A percentile compares a stretch with the other conserved stretches of the same genome.
Conservation (phyloP, 306 rosid genomes). For the Luffa acutangula region DNA sequence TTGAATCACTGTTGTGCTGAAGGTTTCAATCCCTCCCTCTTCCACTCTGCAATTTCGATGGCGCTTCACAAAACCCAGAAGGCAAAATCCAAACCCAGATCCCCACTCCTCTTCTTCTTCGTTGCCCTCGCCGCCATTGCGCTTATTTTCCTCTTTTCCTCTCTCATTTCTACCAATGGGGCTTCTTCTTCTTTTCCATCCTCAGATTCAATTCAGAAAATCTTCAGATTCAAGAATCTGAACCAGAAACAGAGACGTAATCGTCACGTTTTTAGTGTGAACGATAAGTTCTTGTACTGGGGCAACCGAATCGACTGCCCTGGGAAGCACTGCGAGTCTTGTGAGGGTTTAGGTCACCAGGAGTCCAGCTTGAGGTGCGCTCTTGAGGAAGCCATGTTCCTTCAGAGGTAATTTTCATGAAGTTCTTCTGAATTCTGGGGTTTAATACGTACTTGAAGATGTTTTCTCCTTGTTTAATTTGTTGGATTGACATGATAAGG, state of each 20-base stretch:
- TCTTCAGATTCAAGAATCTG: background rate
- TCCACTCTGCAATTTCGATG: slow-evolving; percentile 29
- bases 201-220: slow-evolving; percentile 5
- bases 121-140: slow-evolving; percentile 28
- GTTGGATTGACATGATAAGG: background rate
- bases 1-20: background rate
- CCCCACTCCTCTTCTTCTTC: slow-evolving; percentile 27
- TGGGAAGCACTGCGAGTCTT: slow-evolving; percentile 74
- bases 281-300: slow-evolving; percentile 69
- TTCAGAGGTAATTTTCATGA: slow-evolving; percentile 23
- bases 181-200: slow-evolving; percentile 10
- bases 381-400: slow-evolving; percentile 81
- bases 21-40: background rate
- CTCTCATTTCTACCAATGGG: slow-evolving; percentile 33
- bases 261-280: slow-evolving; percentile 11
- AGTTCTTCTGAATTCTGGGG: background rate
- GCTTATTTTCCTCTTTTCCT: slow-evolving; percentile 34
- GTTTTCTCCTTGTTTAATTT: background rate
- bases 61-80: slow-evolving; percentile 32
- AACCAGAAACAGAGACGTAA: background rate
- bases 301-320: slow-evolving; percentile 86
- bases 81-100: slow-evolving; percentile 38
- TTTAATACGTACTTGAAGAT: background rate
- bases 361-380: slow-evolving; percentile 97
- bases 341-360: slow-evolving; percentile 92